Base-by-base conservation (phyloP, 2,329 filamentous ascomycete species). In the Alternaria sp. region DNA sequence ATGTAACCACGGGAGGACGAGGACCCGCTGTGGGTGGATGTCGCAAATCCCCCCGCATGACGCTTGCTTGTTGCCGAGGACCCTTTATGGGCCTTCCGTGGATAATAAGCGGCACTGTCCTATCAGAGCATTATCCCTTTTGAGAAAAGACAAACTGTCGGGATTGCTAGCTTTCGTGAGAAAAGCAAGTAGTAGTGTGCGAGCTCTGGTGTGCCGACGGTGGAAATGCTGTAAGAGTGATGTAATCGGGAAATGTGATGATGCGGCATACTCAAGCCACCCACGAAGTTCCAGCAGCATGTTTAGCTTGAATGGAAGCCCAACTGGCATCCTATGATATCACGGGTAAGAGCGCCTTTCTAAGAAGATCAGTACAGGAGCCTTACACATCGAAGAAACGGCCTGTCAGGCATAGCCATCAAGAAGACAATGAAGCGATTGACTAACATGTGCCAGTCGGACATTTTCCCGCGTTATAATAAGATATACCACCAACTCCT, bases 401-500 rank as follows among this genome's bases (percentile, higher is more conserved):
- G 30, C 14, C 20, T n/a, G 18, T 30, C 45, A 34, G 27, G 45
- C 45, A 49, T 49, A 32, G 30, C 46, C 12, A 36, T 36, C 32
- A 36, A 16, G 11, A 36, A 14, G 32, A 16, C 32, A 16, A 36
- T 36, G 12, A 36, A 36, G 32, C 32, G 20, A 34, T 49, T 30
- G 28, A 16, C 14, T 49, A 36, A 20, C 30, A 34, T 49, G n/a
- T 49, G 30, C 46, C 22, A 50, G 32, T 18, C 18, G 36, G 51
- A 54, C 34, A 46, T 40, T 44, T 14, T 38, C 49, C 16, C 44
- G 38, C 11, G 38, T 58, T 25, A 44, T 20, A 53, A 41, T 22
- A 58, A 56, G 18, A 41, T 49, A 51, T 46, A 38, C 38, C 38
- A 27, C 48, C 53, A 63, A 62, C 63, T 63, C 61, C 63, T 38